Evolutionary conservation across 306 rosid genomes (phyloP).

Genomic region (Castanea mollissima): DNA sequence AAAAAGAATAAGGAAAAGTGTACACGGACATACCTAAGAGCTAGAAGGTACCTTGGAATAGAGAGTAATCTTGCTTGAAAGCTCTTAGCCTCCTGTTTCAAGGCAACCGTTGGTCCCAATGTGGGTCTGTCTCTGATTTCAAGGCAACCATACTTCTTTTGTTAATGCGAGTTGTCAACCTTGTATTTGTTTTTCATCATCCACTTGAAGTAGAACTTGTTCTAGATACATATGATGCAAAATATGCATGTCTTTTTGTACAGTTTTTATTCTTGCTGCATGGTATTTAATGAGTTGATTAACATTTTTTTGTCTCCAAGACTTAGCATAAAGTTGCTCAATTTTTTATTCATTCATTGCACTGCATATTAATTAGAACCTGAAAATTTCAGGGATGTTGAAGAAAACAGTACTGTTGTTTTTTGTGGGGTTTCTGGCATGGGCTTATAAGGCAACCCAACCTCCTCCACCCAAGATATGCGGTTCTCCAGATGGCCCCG

Average conservation of each 20-base stretch:
- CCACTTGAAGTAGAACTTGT: background rate
- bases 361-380: constrained; percentile 15
- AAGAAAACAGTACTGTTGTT: constrained; percentile 50
- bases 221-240: background rate
- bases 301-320: background rate
- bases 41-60: no score
- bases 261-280: background rate
- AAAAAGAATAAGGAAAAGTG: no score
- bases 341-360: background rate
- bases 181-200: background rate
- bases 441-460: constrained; percentile 70
- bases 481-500: constrained; percentile 72
- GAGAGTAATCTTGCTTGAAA: no score
- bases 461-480: constrained; percentile 77
- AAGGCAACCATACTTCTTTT: constrained; percentile 2
- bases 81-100: no score
- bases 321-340: background rate
- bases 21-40: no score
- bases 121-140: background rate
- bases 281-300: background rate
- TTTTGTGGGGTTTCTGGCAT: constrained; percentile 63
- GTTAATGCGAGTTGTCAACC: background rate
- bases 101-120: background rate
- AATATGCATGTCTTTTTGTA: background rate
- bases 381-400: constrained; percentile 51